Evolutionary conservation across 371 early-diverging fungal species (phyloP).

Genomic region (Mortierella sp.): DNA sequence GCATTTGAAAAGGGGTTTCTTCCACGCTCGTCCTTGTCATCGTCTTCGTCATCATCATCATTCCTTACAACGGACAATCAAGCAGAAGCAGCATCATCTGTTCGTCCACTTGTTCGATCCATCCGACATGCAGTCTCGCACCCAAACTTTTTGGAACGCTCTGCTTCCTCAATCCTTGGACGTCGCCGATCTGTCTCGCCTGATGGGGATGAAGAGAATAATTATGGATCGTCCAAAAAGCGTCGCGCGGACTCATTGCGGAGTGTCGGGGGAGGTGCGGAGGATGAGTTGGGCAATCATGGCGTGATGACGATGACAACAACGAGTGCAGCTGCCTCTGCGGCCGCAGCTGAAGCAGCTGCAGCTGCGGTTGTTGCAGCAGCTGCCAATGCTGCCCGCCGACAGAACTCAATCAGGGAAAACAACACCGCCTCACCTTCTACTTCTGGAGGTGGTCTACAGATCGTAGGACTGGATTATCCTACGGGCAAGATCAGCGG

Average conservation of each 20-base stretch:
- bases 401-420: constrained; percentile 2
- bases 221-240: constrained; percentile 42
- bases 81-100: constrained; percentile 9
- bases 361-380: constrained; percentile 30
- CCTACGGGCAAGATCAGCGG: background rate
- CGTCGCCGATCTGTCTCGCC: constrained; percentile 41
- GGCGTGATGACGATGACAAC: constrained; percentile 8
- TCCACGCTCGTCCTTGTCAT: constrained; percentile 1
- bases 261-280: background rate
- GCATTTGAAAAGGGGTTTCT: constrained; percentile 13
- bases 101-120: background rate
- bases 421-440: background rate
- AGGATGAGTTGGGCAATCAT: too few relatives aligned
- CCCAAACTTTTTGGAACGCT: constrained; percentile 26
- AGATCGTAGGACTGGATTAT: constrained; percentile 23
- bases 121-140: constrained; percentile 37
- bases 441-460: constrained; percentile 1
- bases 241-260: constrained; percentile 35
- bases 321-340: constrained; percentile 6
- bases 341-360: constrained; percentile 21
- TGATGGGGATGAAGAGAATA: background rate
- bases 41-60: too few relatives aligned
- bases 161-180: constrained; percentile 19
- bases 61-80: too few relatives aligned
- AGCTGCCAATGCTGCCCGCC: constrained; percentile 31